Evolutionary conservation across 257 asterid species (phyloP).

Genomic region (Coffea canephora): DNA sequence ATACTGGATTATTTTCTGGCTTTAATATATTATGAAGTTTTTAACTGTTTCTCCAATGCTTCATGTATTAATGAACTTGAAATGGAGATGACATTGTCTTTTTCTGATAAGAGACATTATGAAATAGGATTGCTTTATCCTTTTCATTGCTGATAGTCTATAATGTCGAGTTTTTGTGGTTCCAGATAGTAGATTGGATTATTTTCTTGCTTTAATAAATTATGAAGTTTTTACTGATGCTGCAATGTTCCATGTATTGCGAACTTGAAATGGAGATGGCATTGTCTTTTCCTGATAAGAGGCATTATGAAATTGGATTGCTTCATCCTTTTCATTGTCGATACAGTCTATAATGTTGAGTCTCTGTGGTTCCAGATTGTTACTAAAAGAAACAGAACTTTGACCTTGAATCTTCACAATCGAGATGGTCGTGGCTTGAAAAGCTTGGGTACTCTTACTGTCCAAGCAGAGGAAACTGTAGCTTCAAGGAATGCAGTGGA

Average conservation of each 20-base stretch:
- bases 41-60: background rate
- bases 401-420: conserved; percentile 53
- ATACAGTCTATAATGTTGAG: background rate
- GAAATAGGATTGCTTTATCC: background rate
- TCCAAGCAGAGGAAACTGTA: conserved; percentile 67
- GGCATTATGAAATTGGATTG: background rate
- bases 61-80: background rate
- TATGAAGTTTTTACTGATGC: background rate
- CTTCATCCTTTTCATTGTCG: background rate
- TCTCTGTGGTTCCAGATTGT: conserved; percentile 45
- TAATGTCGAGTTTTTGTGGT: background rate
- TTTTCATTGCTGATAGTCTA: background rate
- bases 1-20: no score
- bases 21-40: background rate
- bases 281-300: background rate
- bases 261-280: background rate
- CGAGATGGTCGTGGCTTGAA: conserved; percentile 35
- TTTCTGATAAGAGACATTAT: background rate
- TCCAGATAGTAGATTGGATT: conserved; percentile 34
- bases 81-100: background rate
- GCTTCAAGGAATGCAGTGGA: conserved; percentile 62
- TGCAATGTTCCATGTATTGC: background rate
- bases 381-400: conserved; percentile 44
- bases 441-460: conserved; percentile 56
- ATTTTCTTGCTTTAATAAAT: no score